Base-by-base conservation (phyloP, 2,329 filamentous ascomycete genomes). In the Phaeosphaeriaceae sp. region DNA sequence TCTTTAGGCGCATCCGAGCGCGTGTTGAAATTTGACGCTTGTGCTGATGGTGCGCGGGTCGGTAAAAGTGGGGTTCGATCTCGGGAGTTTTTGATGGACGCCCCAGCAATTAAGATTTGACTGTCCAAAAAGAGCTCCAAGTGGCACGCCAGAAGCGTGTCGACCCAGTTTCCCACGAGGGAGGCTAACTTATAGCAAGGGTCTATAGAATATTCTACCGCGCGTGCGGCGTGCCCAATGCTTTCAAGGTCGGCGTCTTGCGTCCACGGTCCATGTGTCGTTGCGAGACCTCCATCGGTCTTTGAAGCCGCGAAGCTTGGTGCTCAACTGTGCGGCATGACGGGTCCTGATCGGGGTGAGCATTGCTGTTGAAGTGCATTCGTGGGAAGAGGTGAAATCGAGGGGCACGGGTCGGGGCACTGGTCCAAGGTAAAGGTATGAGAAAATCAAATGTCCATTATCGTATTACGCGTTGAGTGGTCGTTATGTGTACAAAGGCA, bases 281-380 rank as follows among this genome's bases (percentile, higher is more conserved):
- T 40, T 40, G 17, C 36, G 36, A 40, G 36, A 7, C 17, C 36
- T 2, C 6, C 13, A 7, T 15, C 36, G 15, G 36, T 17, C 5
- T 15, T n/a, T 40, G 36, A 40, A 13, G 31, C 31, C 31, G 31
- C 31, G 15, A 36, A 36, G 31, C 31, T 36, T 6, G 31, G 31
- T 36, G 31, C 11, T 36, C 31, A 36, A 36, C n/a, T n/a, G n/a
- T 27, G 7, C 5, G 4, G 15, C 36, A 40, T 4, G 36, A 40
- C 17, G 36, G 36, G 36, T n/a, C 44, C 11, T 13, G 19, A 15
- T 24, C 20, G 44, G 44, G 19, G 20, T 42, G 40, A 7, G 44
- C 44, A 46, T 24, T 22, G 44, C 44, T 45, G 54, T 65, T 56
- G 57, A 53, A 58, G 53, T 51, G 53, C 54, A 46, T 27, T 51